These are phyloP conservation scores for Micractinium conductrix DNA, from an alignment of 139 green algal species.

Conservation along the genomic window DNA sequence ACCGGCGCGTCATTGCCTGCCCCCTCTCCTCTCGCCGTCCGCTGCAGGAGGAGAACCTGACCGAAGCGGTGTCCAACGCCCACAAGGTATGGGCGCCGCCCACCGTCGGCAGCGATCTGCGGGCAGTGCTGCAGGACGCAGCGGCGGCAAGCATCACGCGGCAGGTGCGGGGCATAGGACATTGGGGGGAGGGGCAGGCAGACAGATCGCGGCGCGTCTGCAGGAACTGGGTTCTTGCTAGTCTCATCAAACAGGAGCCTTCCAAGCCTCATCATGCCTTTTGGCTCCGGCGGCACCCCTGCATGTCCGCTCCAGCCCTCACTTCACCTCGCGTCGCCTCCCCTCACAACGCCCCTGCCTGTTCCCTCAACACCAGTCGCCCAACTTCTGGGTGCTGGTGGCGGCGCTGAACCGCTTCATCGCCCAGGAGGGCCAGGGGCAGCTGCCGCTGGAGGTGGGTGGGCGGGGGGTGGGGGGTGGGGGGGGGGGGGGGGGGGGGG, in stretches of 20 bases:
- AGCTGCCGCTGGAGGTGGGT: conserved; percentile 58
- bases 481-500: no score
- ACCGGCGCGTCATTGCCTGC: neutral
- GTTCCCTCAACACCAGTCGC: no score
- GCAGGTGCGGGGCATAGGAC: neutral
- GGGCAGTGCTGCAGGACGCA: conserved; percentile 66
- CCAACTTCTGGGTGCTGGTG: conserved; percentile 86
- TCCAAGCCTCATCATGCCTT: no score
- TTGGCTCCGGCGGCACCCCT: no score
- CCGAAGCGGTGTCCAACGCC: conserved; percentile 84
- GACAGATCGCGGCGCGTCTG: no score
- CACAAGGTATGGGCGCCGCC: conserved; percentile 63
- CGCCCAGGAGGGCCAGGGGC: conserved; percentile 59
- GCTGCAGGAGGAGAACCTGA: conserved; percentile 90
- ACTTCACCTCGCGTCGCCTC: no score
- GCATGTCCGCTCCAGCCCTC: no score
- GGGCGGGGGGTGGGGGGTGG: no score
- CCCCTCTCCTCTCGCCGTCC: no score
- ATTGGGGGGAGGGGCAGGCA: neutral
- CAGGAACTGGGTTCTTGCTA: no score
- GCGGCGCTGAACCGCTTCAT: conserved; percentile 78
- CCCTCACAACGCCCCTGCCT: no score
- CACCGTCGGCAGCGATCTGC: conserved; percentile 58
- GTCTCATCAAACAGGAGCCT: no score
- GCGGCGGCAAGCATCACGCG: neutral